phyloP scores from a whole-genome alignment of 176 grass and related monocot genomes.

The Phoenix roebelenii region DNA sequence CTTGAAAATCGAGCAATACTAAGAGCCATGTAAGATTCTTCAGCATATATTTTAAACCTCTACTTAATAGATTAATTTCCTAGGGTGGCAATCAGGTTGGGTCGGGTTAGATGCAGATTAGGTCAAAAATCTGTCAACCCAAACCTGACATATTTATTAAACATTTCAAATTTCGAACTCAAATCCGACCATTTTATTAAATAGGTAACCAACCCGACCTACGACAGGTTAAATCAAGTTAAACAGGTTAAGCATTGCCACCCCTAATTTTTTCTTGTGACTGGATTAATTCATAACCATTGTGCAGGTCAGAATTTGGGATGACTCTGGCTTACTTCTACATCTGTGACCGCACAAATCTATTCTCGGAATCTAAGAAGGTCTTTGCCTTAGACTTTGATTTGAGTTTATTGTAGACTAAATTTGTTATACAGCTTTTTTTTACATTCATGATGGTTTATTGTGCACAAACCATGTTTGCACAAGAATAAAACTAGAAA shows the following conservation, averaged over 20 bases:
- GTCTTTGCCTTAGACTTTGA: slow-evolving; percentile 11
- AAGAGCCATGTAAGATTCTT: slow-evolving; percentile 54
- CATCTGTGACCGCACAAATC: slow-evolving; percentile 59
- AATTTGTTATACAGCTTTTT: neutral
- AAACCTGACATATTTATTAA: no score
- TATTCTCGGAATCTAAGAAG: slow-evolving; percentile 70
- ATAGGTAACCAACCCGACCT: no score
- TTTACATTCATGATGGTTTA: neutral
- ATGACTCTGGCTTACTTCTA: slow-evolving; percentile 64
- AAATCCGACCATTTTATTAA: no score
- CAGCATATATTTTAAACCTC: slow-evolving; percentile 5
- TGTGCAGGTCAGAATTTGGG: slow-evolving; percentile 57
- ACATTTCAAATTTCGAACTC: neutral
- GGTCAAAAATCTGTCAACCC: no score
- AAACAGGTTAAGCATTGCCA: no score
- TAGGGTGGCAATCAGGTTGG: no score
- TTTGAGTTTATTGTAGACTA: neutral
- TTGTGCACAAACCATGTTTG: no score
- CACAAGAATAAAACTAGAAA: no score
- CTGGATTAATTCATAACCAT: slow-evolving; percentile 8
- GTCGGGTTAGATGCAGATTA: no score
- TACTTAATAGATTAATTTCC: neutral
- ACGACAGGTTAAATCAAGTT: no score
- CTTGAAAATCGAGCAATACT: slow-evolving; percentile 56
- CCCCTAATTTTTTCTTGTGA: neutral